A percentile compares a stretch with the other conserved stretches of the same genome.
phyloP scores from a whole-genome alignment of 305 asterid species.

The Fraxinus ornus region DNA sequence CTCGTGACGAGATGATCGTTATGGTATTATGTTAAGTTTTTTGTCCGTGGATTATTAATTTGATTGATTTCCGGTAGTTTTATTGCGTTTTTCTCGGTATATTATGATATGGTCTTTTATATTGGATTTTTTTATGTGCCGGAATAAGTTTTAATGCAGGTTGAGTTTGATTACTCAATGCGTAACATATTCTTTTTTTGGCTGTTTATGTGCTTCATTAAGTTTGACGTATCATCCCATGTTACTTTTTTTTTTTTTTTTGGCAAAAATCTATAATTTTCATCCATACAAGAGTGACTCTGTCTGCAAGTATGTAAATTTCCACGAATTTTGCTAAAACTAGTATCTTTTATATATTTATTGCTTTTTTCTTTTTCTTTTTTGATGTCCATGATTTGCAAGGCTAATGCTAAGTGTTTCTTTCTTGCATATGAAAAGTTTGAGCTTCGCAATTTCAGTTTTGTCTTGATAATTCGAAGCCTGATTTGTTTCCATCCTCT shows the following conservation, averaged over 20 bases:
- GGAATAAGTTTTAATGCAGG: slow-evolving; percentile 5
- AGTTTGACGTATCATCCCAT: slow-evolving; percentile 5
- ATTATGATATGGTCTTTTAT: not conserved
- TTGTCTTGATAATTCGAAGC: not conserved
- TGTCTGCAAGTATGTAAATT: not conserved
- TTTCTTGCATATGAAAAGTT: not conserved
- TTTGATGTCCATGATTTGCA: not conserved
- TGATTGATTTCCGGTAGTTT: not conserved
- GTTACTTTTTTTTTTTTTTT: not conserved
- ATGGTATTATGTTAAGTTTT: not conserved
- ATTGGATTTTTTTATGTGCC: not conserved
- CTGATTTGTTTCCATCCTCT: not conserved
- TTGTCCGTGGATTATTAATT: not conserved
- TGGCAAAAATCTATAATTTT: not conserved
- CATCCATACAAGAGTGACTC: not conserved
- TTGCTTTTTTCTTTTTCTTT: not conserved
- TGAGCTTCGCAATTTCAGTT: slow-evolving; percentile 10
- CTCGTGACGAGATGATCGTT: slow-evolving; percentile 18
- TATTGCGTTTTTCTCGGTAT: not conserved
- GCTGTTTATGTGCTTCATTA: not conserved
- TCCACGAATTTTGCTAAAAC: not conserved
- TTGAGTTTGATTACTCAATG: not conserved
- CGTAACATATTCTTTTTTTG: not conserved
- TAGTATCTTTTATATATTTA: not conserved
- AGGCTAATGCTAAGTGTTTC: not conserved